phyloP scores from a whole-genome alignment of 805 yeast genomes.

The Saccharomycopsis sp. region DNA sequence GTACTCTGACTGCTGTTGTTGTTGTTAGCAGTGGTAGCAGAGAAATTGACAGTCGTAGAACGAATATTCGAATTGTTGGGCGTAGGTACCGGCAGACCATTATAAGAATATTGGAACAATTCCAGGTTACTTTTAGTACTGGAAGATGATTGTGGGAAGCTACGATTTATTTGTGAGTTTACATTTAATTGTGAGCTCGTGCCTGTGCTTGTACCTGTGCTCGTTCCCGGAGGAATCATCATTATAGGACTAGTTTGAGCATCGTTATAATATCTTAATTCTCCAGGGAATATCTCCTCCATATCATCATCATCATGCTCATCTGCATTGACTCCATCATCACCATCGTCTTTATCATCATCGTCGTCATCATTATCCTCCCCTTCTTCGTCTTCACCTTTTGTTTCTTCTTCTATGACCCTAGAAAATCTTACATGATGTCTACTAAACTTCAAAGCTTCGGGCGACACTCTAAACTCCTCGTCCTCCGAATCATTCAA shows the following conservation, averaged over 20 bases:
- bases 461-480: constrained; percentile 4
- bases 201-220: neutral
- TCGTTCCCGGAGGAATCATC: neutral
- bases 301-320: neutral
- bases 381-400: neutral
- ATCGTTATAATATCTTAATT: neutral
- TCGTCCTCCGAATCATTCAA: constrained; percentile 10
- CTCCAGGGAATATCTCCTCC: neutral
- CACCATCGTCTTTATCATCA: neutral
- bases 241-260: neutral
- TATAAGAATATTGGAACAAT: neutral
- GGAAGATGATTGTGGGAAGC: too few species aligned
- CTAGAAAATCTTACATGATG: constrained; percentile 1
- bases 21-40: neutral
- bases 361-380: neutral
- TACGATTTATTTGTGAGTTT: too few species aligned
- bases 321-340: neutral
- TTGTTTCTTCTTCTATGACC: neutral
- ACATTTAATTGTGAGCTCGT: too few species aligned
- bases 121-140: neutral
- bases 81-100: neutral
- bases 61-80: constrained; percentile 1
- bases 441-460: neutral
- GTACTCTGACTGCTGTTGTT: neutral
- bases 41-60: neutral